A percentile compares a stretch with the other conserved stretches of the same genome.
phyloP scores from a whole-genome alignment of 2,329 filamentous ascomycete genomes.

The Sclerotiophoma versabilis region DNA sequence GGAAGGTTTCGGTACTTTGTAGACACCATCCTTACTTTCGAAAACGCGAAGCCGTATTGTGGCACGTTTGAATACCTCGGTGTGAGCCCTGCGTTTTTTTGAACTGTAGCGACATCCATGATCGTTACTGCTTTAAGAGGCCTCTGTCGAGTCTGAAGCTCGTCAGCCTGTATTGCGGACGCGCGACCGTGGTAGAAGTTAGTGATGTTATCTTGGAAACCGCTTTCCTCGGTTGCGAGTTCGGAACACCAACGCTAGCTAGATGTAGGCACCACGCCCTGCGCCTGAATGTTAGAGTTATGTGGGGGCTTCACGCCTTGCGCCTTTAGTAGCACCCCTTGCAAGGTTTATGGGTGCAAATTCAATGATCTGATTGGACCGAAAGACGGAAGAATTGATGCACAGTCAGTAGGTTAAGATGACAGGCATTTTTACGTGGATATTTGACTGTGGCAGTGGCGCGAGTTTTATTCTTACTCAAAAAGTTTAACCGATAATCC shows the following conservation, averaged over 20 bases:
- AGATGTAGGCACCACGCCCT: constrained; percentile 3
- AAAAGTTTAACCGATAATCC: too few relatives aligned
- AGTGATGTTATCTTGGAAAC: background rate
- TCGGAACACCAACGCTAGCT: constrained; percentile 3
- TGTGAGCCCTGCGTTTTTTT: background rate
- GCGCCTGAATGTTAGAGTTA: background rate
- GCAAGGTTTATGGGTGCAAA: background rate
- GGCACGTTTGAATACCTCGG: background rate
- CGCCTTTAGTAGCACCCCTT: background rate
- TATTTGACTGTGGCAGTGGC: too few relatives aligned
- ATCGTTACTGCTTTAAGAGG: background rate
- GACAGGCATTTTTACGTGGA: too few relatives aligned
- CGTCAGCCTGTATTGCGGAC: background rate
- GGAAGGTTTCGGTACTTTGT: background rate
- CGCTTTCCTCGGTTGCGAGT: background rate
- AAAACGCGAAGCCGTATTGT: constrained; percentile 6
- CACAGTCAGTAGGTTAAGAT: too few relatives aligned
- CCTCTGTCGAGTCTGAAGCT: background rate
- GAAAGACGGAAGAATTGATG: too few relatives aligned
- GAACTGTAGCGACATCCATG: background rate
- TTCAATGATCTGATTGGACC: too few relatives aligned
- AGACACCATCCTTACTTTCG: background rate
- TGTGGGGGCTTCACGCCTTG: background rate
- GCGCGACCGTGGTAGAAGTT: background rate
- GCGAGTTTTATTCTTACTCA: too few relatives aligned